These are phyloP conservation scores for Ambrosia artemisiifolia DNA, from an alignment of 129 eudicot species.

Conservation along the genomic window DNA sequence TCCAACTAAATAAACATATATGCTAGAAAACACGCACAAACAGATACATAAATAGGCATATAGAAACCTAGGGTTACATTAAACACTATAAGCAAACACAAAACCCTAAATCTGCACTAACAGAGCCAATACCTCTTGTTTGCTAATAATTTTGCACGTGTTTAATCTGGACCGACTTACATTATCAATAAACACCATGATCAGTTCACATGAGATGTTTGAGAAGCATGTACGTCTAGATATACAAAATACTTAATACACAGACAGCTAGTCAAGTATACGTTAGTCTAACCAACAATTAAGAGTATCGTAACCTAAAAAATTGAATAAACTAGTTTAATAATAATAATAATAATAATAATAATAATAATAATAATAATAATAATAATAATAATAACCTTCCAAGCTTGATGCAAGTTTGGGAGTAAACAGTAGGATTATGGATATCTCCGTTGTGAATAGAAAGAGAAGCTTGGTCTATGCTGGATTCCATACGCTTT, in stretches of 20 bases:
- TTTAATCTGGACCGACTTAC: neutral
- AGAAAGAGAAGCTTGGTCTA: conserved; percentile 7
- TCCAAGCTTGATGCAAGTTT: conserved; percentile 22
- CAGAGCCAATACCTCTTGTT: neutral
- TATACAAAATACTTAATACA: too few species aligned
- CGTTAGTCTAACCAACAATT: neutral
- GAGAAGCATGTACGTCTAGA: neutral
- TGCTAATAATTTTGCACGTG: neutral
- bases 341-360: too few species aligned
- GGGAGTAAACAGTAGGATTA: conserved; percentile 5
- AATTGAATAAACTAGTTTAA: too few species aligned
- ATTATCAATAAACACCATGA: neutral
- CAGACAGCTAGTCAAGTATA: neutral
- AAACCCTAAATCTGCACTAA: neutral
- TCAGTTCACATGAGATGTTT: neutral
- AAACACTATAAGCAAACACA: neutral
- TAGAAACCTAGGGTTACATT: conserved; percentile 3
- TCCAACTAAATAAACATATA: neutral
- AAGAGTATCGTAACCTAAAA: too few species aligned
- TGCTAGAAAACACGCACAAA: neutral
- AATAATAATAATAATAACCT: neutral
- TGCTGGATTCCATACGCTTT: conserved; percentile 12
- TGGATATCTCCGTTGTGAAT: conserved; percentile 19
- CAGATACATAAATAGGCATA: neutral
- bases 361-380: neutral